These are phyloP conservation scores for Euphorbia lathyris DNA, from an alignment of 345 rosid species.

Conservation along the genomic window DNA sequence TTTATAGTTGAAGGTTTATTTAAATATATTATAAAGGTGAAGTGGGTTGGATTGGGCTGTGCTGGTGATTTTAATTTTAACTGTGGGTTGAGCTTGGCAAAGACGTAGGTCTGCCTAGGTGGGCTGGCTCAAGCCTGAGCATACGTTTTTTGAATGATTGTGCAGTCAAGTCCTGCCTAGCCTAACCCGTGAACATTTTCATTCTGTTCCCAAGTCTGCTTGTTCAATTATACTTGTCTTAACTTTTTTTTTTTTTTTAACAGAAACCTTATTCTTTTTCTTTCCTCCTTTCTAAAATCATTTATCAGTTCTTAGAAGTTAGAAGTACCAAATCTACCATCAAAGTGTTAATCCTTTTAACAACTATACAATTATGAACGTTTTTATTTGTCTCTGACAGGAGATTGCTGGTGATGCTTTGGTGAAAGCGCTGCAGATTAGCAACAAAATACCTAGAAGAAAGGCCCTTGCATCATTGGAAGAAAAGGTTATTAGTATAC, in stretches of 20 bases:
- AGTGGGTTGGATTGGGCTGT: background rate
- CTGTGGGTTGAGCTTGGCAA: background rate
- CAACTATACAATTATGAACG: background rate
- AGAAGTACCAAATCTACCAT: background rate
- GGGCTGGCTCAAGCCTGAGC: background rate
- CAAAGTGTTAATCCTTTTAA: background rate
- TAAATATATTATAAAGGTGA: background rate
- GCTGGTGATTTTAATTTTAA: too few species aligned
- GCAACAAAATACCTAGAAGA: constrained; percentile 79
- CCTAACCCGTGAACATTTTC: background rate
- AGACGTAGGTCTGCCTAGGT: background rate
- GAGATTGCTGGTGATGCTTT: constrained; percentile 87
- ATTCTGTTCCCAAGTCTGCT: background rate
- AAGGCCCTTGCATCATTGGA: constrained; percentile 80
- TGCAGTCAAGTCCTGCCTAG: background rate
- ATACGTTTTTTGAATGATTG: background rate
- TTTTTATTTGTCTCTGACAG: constrained; percentile 34
- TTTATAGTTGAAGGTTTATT: background rate
- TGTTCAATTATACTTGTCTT: background rate
- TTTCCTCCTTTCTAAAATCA: background rate
- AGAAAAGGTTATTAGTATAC: constrained; percentile 68
- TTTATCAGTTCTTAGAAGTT: background rate
- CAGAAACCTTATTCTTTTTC: background rate
- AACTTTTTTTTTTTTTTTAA: constrained; percentile 1
- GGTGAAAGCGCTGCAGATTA: constrained; percentile 68